phyloP scores from a whole-genome alignment of 768 basidiomycete genomes.

The Termitomyces sp. region DNA sequence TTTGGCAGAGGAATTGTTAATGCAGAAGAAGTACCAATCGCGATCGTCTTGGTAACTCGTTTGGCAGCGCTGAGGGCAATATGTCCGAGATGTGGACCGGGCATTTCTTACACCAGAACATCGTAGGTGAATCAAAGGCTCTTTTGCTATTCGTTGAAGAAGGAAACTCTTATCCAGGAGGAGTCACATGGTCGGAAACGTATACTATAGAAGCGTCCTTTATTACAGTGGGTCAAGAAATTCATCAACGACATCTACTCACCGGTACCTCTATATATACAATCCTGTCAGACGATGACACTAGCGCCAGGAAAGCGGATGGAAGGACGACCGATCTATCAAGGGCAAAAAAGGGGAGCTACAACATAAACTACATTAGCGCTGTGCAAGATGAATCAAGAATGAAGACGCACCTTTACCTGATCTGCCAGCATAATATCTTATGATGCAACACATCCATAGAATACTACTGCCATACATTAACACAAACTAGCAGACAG shows the following conservation, averaged over 20 bases:
- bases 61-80: neutral
- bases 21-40: neutral
- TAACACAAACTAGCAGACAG: neutral
- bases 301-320: neutral
- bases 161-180: neutral
- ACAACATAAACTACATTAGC: neutral
- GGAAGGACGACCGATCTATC: neutral
- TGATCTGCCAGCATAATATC: neutral
- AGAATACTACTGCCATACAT: slow-evolving; percentile 6
- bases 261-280: neutral
- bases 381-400: neutral
- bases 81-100: neutral
- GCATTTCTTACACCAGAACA: neutral
- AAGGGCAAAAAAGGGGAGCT: neutral
- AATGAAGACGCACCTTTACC: slow-evolving; percentile 7
- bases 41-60: neutral
- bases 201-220: neutral
- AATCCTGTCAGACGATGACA: neutral
- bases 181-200: neutral
- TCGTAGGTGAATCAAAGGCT: neutral
- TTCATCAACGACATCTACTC: neutral
- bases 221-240: neutral
- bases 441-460: neutral
- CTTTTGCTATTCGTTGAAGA: neutral
- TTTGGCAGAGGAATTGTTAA: neutral